Conservation (phyloP, 2,329 filamentous ascomycete genomes). For the Dothideomycetes sp. region DNA sequence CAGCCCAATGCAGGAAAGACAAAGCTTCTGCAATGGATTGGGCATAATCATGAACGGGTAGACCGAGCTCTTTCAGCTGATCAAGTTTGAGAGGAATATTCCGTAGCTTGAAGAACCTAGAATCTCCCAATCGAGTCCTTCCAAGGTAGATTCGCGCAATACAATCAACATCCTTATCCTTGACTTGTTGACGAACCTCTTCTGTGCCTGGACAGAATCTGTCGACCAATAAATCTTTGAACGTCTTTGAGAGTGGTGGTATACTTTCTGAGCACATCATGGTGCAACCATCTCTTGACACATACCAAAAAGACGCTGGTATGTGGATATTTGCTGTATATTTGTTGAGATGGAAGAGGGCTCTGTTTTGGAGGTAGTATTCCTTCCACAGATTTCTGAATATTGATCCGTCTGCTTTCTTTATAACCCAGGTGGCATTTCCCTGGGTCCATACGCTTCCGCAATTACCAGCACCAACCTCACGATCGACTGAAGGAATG, state of each 20-base stretch:
- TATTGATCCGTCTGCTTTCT: constrained; percentile 11
- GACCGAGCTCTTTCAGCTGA: constrained; percentile 38
- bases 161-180: constrained; percentile 28
- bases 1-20: constrained; percentile 43
- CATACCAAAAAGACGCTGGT: not conserved
- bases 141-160: constrained; percentile 44
- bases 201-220: constrained; percentile 3
- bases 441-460: constrained; percentile 12
- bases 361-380: constrained; percentile 8
- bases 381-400: constrained; percentile 11
- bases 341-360: not conserved
- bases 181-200: constrained; percentile 8
- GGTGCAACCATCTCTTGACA: too few species aligned
- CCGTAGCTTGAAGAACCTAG: constrained; percentile 34
- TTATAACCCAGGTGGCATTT: constrained; percentile 5
- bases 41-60: constrained; percentile 32
- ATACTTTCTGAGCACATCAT: constrained; percentile 14
- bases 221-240: constrained; percentile 15
- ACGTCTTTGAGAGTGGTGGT: not conserved
- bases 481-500: too few species aligned
- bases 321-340: not conserved
- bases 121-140: constrained; percentile 19
- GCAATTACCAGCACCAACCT: too few species aligned
- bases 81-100: constrained; percentile 44
- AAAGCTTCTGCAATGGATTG: constrained; percentile 41